These are phyloP conservation scores for Clarkia xantiana DNA, from an alignment of 345 rosid genomes.

Conservation along the genomic window DNA sequence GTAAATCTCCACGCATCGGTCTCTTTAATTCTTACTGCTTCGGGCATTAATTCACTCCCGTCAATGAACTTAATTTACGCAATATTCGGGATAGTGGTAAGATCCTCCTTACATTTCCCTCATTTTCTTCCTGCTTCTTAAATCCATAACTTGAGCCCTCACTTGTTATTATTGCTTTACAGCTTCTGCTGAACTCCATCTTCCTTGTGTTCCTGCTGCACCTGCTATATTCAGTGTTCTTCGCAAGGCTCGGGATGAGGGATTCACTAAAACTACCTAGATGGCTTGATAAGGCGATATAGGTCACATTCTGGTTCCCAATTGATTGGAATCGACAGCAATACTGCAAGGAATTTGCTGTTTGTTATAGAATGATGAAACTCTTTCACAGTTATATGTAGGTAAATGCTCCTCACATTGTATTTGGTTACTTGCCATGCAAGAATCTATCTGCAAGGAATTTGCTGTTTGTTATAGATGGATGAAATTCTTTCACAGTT, in stretches of 20 bases:
- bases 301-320: slow-evolving; percentile 8
- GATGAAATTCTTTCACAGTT: no score
- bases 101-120: slow-evolving; percentile 3
- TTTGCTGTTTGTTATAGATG: no score
- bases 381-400: no score
- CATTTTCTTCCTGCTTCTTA: slow-evolving; percentile 1
- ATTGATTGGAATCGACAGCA: background rate
- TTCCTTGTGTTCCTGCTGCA: slow-evolving; percentile 76
- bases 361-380: no score
- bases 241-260: slow-evolving; percentile 72
- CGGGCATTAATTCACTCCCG: slow-evolving; percentile 60
- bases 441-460: no score
- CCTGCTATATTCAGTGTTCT: slow-evolving; percentile 60
- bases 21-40: slow-evolving; percentile 49
- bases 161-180: slow-evolving; percentile 9
- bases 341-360: no score
- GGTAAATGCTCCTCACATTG: no score
- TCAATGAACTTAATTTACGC: slow-evolving; percentile 66
- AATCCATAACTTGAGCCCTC: background rate
- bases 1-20: slow-evolving; percentile 79
- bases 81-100: slow-evolving; percentile 79
- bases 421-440: no score
- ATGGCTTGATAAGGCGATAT: slow-evolving; percentile 70
- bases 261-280: slow-evolving; percentile 50
- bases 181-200: slow-evolving; percentile 73